phyloP scores from a whole-genome alignment of 495 filamentous ascomycete genomes.

The Jackrogersella minutella region DNA sequence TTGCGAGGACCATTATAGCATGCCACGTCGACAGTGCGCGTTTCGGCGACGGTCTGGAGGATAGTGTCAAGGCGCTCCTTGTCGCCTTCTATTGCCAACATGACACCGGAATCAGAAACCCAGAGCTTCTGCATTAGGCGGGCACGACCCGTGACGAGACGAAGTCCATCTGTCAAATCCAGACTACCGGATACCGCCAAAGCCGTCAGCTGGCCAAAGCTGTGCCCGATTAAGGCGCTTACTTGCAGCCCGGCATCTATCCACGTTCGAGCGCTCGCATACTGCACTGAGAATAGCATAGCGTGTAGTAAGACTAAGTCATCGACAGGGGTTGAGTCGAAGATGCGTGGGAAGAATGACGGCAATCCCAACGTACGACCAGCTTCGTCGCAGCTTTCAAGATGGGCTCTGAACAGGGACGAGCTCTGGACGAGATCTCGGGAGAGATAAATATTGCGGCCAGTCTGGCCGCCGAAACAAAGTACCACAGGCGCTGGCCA shows the following conservation, averaged over 20 bases:
- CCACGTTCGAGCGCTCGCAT: constrained; percentile 59
- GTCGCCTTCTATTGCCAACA: constrained; percentile 51
- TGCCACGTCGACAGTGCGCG: constrained; percentile 36
- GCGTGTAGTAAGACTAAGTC: constrained; percentile 57
- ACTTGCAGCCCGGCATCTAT: constrained; percentile 56
- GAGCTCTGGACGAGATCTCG: constrained; percentile 45
- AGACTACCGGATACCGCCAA: constrained; percentile 44
- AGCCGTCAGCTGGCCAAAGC: constrained; percentile 63
- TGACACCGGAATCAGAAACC: constrained; percentile 58
- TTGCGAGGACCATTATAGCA: constrained; percentile 52
- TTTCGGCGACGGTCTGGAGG: constrained; percentile 5
- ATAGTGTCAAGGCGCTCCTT: not conserved
- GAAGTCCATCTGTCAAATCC: constrained; percentile 43
- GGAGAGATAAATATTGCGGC: constrained; percentile 51
- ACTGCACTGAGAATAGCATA: constrained; percentile 58
- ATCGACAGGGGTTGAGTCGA: constrained; percentile 46
- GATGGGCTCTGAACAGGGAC: constrained; percentile 46
- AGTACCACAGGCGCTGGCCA: constrained; percentile 51
- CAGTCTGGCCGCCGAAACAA: constrained; percentile 62
- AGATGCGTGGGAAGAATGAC: constrained; percentile 60
- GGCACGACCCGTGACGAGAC: constrained; percentile 55
- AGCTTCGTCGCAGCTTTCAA: constrained; percentile 48
- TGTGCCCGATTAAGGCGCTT: constrained; percentile 57
- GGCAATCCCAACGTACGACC: constrained; percentile 41
- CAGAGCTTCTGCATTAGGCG: constrained; percentile 54